These are phyloP conservation scores for Colletotrichum tropicicola DNA, from an alignment of 2,329 filamentous ascomycete genomes.

Conservation along the genomic window DNA sequence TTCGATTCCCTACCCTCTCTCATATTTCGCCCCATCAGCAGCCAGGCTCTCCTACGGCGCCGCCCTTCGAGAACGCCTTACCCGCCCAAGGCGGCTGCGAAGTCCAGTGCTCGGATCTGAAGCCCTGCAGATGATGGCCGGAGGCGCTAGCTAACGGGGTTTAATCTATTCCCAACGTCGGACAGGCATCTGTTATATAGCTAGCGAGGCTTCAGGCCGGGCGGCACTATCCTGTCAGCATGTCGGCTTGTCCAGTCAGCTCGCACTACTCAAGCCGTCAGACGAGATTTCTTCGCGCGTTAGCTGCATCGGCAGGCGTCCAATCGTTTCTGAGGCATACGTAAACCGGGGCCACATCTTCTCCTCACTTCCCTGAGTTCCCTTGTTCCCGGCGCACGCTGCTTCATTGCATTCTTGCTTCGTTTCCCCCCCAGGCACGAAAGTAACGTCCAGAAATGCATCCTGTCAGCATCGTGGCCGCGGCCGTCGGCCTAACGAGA, in stretches of 20 bases:
- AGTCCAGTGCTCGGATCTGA: neutral
- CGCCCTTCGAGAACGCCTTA: too few relatives aligned
- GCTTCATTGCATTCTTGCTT: neutral
- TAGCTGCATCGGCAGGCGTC: neutral
- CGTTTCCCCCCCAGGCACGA: neutral
- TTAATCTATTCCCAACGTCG: slow-evolving; percentile 21
- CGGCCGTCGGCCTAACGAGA: slow-evolving; percentile 11
- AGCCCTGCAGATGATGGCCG: neutral
- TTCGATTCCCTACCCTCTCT: neutral
- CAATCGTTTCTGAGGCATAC: too few relatives aligned
- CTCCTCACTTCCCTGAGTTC: too few relatives aligned
- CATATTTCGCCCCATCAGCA: neutral
- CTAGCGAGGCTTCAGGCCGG: neutral
- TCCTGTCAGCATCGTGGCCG: neutral
- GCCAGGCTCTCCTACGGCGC: too few relatives aligned
- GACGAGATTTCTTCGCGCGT: neutral
- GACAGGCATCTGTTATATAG: slow-evolving; percentile 20
- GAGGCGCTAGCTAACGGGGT: neutral
- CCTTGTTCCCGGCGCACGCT: too few relatives aligned
- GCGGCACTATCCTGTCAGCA: neutral
- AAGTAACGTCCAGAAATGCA: neutral
- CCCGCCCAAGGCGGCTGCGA: slow-evolving; percentile 4
- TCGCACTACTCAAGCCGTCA: neutral
- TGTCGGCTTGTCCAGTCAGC: neutral
- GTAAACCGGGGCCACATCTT: neutral